Percentiles rank a stretch among this genome's conserved stretches.
phyloP scores from a whole-genome alignment of 1,284 basidiomycete genomes.

The Erythrobasidium hasegawianum region DNA sequence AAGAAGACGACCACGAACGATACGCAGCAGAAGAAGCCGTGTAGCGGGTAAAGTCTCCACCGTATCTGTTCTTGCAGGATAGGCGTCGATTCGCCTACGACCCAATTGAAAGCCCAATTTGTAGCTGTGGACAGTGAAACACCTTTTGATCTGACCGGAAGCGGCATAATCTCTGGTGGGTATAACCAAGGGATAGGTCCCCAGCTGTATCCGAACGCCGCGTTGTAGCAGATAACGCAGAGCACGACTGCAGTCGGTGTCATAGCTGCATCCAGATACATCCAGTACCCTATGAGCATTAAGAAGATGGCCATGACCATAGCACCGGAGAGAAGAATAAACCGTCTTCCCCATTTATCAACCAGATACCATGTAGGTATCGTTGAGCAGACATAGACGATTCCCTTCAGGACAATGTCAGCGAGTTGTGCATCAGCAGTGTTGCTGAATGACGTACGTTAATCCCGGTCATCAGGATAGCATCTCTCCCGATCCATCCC shows the following conservation, averaged over 20 bases:
- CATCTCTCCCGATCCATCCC: conserved; percentile 95
- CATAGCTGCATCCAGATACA: conserved; percentile 70
- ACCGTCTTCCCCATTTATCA: conserved; percentile 82
- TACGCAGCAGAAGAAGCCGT: conserved; percentile 62
- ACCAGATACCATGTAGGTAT: conserved; percentile 91
- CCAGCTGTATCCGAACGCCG: conserved; percentile 79
- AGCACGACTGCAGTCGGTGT: conserved; percentile 79
- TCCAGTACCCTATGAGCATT: conserved; percentile 80
- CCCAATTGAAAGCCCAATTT: conserved; percentile 51
- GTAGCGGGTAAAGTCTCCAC: conserved; percentile 90
- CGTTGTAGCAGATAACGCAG: conserved; percentile 91
- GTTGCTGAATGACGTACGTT: conserved; percentile 57
- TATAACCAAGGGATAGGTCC: conserved; percentile 49
- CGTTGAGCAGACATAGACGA: conserved; percentile 76
- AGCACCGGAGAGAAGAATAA: conserved; percentile 89
- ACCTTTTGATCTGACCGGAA: conserved; percentile 83
- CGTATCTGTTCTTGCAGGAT: conserved; percentile 81
- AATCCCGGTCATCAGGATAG: conserved; percentile 95
- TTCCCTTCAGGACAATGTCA: conserved; percentile 27
- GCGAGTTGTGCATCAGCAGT: conserved; percentile 47
- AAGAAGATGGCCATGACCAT: conserved; percentile 71
- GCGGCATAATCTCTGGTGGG: conserved; percentile 73
- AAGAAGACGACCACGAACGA: conserved; percentile 58
- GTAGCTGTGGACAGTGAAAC: conserved; percentile 84
- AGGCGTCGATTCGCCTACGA: conserved; percentile 82